Evolutionary conservation across 2,329 filamentous ascomycete species (phyloP).

Genomic region (Penicillium sp.): DNA sequence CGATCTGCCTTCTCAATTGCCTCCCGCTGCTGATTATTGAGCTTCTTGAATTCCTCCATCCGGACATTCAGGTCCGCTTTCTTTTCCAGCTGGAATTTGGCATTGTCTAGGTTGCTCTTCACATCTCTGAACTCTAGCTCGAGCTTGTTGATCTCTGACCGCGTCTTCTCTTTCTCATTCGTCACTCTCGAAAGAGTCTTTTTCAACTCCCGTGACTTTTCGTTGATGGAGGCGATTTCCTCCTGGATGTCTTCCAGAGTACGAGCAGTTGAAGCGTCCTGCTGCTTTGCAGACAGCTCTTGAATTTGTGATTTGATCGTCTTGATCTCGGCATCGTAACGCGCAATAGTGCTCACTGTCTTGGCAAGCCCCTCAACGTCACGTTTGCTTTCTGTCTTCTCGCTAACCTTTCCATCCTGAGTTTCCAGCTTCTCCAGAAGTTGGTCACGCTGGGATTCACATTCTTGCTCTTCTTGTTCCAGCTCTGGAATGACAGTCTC

Average conservation of each 20-base stretch:
- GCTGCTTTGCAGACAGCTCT: constrained; percentile 72
- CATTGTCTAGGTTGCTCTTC: constrained; percentile 67
- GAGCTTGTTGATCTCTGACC: constrained; percentile 64
- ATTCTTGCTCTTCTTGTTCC: constrained; percentile 59
- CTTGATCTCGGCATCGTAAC: constrained; percentile 68
- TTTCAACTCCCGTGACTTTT: constrained; percentile 65
- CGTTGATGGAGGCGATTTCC: constrained; percentile 64
- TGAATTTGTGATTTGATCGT: constrained; percentile 71
- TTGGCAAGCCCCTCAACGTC: constrained; percentile 74
- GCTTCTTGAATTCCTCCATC: constrained; percentile 69
- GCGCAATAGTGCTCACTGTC: constrained; percentile 71
- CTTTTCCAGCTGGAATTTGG: constrained; percentile 74
- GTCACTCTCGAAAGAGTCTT: constrained; percentile 63
- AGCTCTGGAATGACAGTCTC: constrained; percentile 67
- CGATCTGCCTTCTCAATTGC: constrained; percentile 66
- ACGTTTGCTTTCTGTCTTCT: constrained; percentile 61
- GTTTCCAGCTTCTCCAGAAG: constrained; percentile 63
- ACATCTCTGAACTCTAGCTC: constrained; percentile 77
- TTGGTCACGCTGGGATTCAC: constrained; percentile 61
- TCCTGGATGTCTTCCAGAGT: constrained; percentile 82
- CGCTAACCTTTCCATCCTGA: constrained; percentile 64
- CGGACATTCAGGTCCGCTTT: constrained; percentile 69
- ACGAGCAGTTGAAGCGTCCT: constrained; percentile 61
- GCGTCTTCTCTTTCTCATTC: constrained; percentile 68
- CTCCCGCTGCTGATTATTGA: constrained; percentile 66